These are phyloP conservation scores for Adiantum capillusveneris DNA, from an alignment of 75 land plant genomes.

Conservation along the genomic window DNA sequence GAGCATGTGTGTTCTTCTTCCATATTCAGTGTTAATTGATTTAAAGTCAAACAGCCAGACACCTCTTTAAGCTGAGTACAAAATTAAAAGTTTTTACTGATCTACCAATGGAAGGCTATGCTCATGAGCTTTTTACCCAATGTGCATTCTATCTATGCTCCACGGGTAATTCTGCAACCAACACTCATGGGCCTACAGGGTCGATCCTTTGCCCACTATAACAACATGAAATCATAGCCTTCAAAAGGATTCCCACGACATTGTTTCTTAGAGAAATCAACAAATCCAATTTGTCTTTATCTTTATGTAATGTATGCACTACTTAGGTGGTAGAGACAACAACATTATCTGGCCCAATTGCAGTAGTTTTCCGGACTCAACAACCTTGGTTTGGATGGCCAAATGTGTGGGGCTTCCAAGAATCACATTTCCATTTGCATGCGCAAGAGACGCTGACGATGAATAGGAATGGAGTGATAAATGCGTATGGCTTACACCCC, in stretches of 20 bases:
- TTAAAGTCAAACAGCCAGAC: too few relatives aligned
- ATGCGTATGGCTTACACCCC: background rate
- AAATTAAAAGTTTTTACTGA: too few relatives aligned
- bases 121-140: conserved; percentile 79
- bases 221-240: conserved; percentile 72
- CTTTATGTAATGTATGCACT: conserved; percentile 65
- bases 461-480: background rate
- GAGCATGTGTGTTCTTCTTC: too few relatives aligned
- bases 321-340: conserved; percentile 32
- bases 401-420: background rate
- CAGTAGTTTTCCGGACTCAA: background rate
- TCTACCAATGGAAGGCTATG: conserved; percentile 72
- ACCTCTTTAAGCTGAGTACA: too few relatives aligned
- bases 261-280: conserved; percentile 35
- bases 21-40: too few relatives aligned
- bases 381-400: background rate
- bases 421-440: background rate
- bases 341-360: conserved; percentile 15
- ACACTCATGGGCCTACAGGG: conserved; percentile 55
- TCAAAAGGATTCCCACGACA: conserved; percentile 50
- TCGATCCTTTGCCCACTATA: conserved; percentile 90
- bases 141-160: conserved; percentile 95
- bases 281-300: conserved; percentile 58
- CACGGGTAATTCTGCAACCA: conserved; percentile 35
- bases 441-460: background rate